A percentile compares a stretch with the other conserved stretches of the same genome.
Conservation (phyloP, 768 basidiomycete genomes). For the Phaeotremella fagi region DNA sequence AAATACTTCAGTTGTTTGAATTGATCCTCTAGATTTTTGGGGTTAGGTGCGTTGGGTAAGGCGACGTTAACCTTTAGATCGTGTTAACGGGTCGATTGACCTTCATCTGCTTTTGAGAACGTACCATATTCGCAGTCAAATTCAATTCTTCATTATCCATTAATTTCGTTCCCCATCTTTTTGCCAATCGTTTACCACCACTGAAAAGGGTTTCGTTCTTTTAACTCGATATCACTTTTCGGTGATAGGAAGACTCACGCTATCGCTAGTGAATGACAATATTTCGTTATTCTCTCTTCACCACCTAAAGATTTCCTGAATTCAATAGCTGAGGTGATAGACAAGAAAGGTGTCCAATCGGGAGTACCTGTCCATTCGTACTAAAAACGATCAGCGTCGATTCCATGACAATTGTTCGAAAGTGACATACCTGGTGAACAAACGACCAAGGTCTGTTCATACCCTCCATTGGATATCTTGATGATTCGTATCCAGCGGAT, state of each 20-base stretch:
- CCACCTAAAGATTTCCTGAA: conserved; percentile 73
- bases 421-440: conserved; percentile 23
- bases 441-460: conserved; percentile 23
- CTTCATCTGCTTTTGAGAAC: too few relatives aligned
- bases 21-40: conserved; percentile 13
- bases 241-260: conserved; percentile 28
- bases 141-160: conserved; percentile 59
- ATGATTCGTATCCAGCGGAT: conserved; percentile 35
- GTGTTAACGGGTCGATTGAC: too few relatives aligned
- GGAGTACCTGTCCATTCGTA: conserved; percentile 42
- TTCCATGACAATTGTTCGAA: background rate
- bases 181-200: conserved; percentile 61
- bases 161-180: conserved; percentile 59
- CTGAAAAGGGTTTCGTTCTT: conserved; percentile 9
- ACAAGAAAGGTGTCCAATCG: conserved; percentile 40
- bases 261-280: conserved; percentile 66
- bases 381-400: conserved; percentile 4
- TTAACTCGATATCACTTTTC: background rate
- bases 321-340: conserved; percentile 56
- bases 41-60: conserved; percentile 22
- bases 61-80: conserved; percentile 35
- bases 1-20: conserved; percentile 23
- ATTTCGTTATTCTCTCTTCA: conserved; percentile 64
- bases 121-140: conserved; percentile 67
- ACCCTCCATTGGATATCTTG: conserved; percentile 26